A percentile compares a stretch with the other conserved stretches of the same genome.
Evolutionary conservation across 768 basidiomycete species (phyloP).

Genomic region (Auriscalpium orientale): DNA sequence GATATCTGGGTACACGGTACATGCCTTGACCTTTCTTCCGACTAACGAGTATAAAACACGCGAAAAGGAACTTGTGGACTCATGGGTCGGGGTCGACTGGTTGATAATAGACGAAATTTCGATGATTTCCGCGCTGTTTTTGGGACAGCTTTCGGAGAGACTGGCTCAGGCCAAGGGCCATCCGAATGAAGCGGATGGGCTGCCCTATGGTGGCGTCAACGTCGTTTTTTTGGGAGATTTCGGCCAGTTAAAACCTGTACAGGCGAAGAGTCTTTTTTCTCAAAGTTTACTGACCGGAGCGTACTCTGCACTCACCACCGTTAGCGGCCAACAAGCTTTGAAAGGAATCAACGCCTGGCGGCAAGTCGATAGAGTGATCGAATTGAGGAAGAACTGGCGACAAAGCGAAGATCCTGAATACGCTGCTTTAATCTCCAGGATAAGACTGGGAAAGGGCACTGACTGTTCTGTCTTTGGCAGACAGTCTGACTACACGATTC

Average conservation of each 20-base stretch:
- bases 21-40: constrained; percentile 18
- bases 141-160: not conserved
- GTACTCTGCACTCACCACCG: not conserved
- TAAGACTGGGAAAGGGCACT: not conserved
- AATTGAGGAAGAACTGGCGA: not conserved
- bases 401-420: not conserved
- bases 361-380: not conserved
- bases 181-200: not conserved
- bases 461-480: not conserved
- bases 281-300: not conserved
- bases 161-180: not conserved
- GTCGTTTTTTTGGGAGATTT: not conserved
- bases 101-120: not conserved
- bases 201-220: not conserved
- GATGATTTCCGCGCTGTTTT: not conserved
- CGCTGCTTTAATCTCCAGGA: not conserved
- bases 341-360: not conserved
- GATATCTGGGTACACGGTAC: constrained; percentile 24
- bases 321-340: not conserved
- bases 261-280: not conserved
- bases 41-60: not conserved
- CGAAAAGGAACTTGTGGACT: not conserved
- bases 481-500: not conserved
- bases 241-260: not conserved
- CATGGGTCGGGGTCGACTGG: constrained; percentile 14